These are phyloP conservation scores for Auricularia heimuer DNA, from an alignment of 768 basidiomycete species.

Conservation along the genomic window DNA sequence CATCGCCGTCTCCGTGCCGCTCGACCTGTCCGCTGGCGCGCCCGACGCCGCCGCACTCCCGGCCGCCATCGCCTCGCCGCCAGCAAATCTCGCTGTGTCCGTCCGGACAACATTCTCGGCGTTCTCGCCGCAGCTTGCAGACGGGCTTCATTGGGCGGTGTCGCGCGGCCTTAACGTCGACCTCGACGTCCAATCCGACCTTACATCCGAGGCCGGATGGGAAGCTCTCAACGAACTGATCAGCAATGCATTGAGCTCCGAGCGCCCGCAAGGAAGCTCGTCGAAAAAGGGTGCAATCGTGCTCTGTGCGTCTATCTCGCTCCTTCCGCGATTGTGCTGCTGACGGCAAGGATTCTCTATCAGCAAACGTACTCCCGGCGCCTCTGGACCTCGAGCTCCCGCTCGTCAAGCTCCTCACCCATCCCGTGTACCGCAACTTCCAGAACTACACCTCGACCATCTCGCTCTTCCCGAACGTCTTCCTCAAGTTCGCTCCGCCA, in stretches of 20 bases:
- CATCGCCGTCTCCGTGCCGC: slow-evolving; percentile 52
- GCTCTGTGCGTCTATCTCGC: slow-evolving; percentile 40
- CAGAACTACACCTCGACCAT: slow-evolving; percentile 62
- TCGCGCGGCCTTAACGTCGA: slow-evolving; percentile 55
- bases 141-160: slow-evolving; percentile 58
- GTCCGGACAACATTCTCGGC: slow-evolving; percentile 48
- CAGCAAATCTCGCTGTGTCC: slow-evolving; percentile 34
- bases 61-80: slow-evolving; percentile 23
- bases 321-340: not conserved
- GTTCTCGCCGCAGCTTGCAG: slow-evolving; percentile 38
- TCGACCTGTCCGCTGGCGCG: slow-evolving; percentile 41
- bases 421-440: slow-evolving; percentile 63
- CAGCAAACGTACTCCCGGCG: slow-evolving; percentile 75
- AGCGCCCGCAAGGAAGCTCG: slow-evolving; percentile 12
- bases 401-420: slow-evolving; percentile 70
- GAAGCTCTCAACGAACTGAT: slow-evolving; percentile 67
- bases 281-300: slow-evolving; percentile 43
- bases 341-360: slow-evolving; percentile 3
- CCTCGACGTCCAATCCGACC: slow-evolving; percentile 50
- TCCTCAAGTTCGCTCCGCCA: slow-evolving; percentile 70
- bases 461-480: slow-evolving; percentile 62
- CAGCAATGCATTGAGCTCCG: slow-evolving; percentile 42
- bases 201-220: slow-evolving; percentile 44
- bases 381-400: slow-evolving; percentile 62
- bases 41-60: slow-evolving; percentile 26